phyloP scores from a whole-genome alignment of 768 basidiomycete species.

The Hebeloma cylindrosporum region DNA sequence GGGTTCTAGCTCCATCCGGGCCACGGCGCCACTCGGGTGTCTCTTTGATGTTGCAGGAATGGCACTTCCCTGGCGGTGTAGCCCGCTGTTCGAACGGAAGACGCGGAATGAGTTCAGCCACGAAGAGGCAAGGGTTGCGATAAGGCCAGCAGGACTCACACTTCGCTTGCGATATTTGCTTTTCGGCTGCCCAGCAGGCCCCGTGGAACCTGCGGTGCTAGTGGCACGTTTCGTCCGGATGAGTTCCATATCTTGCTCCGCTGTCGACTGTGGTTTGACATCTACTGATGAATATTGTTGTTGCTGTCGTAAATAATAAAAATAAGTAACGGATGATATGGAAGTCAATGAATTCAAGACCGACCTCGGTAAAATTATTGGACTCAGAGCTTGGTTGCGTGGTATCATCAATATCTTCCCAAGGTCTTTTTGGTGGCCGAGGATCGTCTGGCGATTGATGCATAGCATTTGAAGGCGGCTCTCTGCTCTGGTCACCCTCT shows the following conservation, averaged over 20 bases:
- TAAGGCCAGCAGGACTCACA: slow-evolving; percentile 47
- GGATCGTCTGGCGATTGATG: slow-evolving; percentile 45
- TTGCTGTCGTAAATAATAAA: slow-evolving; percentile 1
- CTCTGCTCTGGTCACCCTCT: slow-evolving; percentile 35
- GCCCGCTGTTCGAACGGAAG: slow-evolving; percentile 60
- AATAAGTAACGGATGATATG: not conserved
- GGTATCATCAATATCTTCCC: slow-evolving; percentile 67
- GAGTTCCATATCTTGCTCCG: slow-evolving; percentile 83
- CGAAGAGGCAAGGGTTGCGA: slow-evolving; percentile 12
- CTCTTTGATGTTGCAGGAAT: slow-evolving; percentile 84
- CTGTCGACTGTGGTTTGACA: slow-evolving; percentile 54
- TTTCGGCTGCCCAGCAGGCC: slow-evolving; percentile 56
- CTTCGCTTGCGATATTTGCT: slow-evolving; percentile 85
- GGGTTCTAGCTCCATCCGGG: slow-evolving; percentile 78
- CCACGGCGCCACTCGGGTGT: slow-evolving; percentile 89
- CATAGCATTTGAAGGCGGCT: slow-evolving; percentile 17
- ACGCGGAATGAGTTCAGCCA: slow-evolving; percentile 24
- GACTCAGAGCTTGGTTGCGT: too few species aligned
- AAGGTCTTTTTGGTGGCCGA: slow-evolving; percentile 73
- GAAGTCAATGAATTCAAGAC: slow-evolving; percentile 9
- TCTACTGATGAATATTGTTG: slow-evolving; percentile 28
- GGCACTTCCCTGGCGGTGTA: slow-evolving; percentile 83
- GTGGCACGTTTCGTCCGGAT: slow-evolving; percentile 82
- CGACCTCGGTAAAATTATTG: slow-evolving; percentile 35
- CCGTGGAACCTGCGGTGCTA: slow-evolving; percentile 56